Conservation (phyloP, 192 early-diverging fungal genomes). For the Linnemannia elongata region DNA sequence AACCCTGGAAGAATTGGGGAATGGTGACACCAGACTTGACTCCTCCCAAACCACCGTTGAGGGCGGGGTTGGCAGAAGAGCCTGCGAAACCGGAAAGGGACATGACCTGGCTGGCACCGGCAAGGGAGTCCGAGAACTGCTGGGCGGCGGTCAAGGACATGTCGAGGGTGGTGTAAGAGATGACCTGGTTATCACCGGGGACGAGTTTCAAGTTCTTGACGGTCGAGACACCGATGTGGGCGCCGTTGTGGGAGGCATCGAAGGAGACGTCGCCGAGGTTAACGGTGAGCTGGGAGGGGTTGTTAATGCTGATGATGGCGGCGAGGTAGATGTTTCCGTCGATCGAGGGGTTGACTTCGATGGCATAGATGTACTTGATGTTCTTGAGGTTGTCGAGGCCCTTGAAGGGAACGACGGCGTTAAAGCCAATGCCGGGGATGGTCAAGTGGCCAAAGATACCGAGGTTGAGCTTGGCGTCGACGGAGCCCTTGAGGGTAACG, state of each 20-base stretch:
- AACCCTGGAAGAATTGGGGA: conserved; percentile 16
- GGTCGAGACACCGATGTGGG: conserved; percentile 31
- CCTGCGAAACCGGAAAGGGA: conserved; percentile 15
- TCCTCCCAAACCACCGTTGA: conserved; percentile 31
- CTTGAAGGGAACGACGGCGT: conserved; percentile 18
- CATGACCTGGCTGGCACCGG: not conserved
- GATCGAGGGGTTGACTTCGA: conserved; percentile 15
- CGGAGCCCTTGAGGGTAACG: conserved; percentile 35
- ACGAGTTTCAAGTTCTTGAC: conserved; percentile 24
- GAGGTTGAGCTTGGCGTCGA: conserved; percentile 48
- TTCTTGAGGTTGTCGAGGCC: conserved; percentile 34
- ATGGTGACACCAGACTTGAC: conserved; percentile 19
- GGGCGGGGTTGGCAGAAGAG: conserved; percentile 14
- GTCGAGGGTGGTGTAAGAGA: conserved; percentile 24
- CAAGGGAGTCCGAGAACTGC: conserved; percentile 11
- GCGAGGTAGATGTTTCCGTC: conserved; percentile 6
- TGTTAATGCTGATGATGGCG: conserved; percentile 34
- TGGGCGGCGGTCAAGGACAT: not conserved
- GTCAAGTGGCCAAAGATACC: conserved; percentile 41
- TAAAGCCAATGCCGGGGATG: conserved; percentile 44
- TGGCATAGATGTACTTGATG: conserved; percentile 27
- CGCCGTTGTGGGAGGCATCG: conserved; percentile 11
- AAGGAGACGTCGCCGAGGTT: conserved; percentile 32
- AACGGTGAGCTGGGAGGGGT: conserved; percentile 35
- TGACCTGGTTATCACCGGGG: conserved; percentile 38